A percentile compares a stretch with the other conserved stretches of the same genome.
Conservation (phyloP, 2,329 filamentous ascomycete genomes). For the Phialemoniopsis sp. region DNA sequence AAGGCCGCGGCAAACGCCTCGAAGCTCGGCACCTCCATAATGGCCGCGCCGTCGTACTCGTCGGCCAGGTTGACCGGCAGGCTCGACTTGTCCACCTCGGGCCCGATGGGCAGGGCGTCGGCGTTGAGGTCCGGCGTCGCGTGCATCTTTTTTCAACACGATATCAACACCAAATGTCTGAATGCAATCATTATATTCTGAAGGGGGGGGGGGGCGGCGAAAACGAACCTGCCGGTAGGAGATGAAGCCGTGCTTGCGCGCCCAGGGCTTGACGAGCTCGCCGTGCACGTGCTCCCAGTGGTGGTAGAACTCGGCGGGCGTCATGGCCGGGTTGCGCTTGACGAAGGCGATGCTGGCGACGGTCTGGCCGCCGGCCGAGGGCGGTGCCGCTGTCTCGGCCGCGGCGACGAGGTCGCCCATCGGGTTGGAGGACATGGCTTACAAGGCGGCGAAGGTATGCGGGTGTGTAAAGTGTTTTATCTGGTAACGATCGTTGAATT, state of each 20-base stretch:
- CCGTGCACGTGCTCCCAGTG: slow-evolving; percentile 26
- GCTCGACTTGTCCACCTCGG: slow-evolving; percentile 7
- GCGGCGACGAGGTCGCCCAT: too few relatives aligned
- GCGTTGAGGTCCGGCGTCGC: slow-evolving; percentile 16
- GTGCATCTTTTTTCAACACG: slow-evolving; percentile 17
- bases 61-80: slow-evolving; percentile 5
- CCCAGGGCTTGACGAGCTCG: slow-evolving; percentile 25
- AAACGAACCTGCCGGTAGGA: slow-evolving; percentile 22
- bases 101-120: slow-evolving; percentile 9
- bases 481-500: too few relatives aligned
- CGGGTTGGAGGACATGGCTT: too few relatives aligned
- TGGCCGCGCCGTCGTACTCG: slow-evolving; percentile 22
- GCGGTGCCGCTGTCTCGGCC: not conserved
- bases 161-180: too few relatives aligned
- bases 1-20: slow-evolving; percentile 19
- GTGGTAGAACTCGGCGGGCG: slow-evolving; percentile 23
- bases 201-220: not conserved
- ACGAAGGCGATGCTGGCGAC: slow-evolving; percentile 5
- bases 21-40: slow-evolving; percentile 21
- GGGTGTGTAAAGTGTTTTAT: too few relatives aligned
- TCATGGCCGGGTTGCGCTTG: slow-evolving; percentile 16
- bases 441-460: too few relatives aligned
- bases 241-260: slow-evolving; percentile 23
- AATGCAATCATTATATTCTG: not conserved
- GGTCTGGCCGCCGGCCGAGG: not conserved